These are phyloP conservation scores for Russula virescens DNA, from an alignment of 768 basidiomycete species.

Conservation along the genomic window DNA sequence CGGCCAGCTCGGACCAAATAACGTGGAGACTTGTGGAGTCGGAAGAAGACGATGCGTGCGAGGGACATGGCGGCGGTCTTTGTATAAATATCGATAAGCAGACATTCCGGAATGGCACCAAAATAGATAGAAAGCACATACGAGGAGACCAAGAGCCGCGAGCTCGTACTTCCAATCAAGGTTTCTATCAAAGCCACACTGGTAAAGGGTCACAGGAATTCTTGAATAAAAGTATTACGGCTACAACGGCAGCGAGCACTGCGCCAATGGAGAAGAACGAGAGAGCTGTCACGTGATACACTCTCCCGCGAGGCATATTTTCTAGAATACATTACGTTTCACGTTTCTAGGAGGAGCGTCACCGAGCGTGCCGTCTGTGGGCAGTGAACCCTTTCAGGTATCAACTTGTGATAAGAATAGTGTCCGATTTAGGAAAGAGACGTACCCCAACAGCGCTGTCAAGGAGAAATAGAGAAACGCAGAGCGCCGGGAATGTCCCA, in stretches of 20 bases:
- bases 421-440: conserved; percentile 1
- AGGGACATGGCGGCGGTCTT: too few relatives aligned
- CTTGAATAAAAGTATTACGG: conserved; percentile 73
- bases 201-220: conserved; percentile 53
- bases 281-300: too few relatives aligned
- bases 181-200: conserved; percentile 71
- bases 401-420: not conserved
- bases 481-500: conserved; percentile 64
- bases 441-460: conserved; percentile 89
- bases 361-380: too few relatives aligned
- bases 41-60: too few relatives aligned
- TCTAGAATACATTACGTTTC: too few relatives aligned
- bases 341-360: conserved; percentile 80
- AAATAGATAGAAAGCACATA: conserved; percentile 40
- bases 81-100: too few relatives aligned
- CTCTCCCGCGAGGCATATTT: too few relatives aligned
- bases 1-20: too few relatives aligned
- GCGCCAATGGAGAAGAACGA: too few relatives aligned
- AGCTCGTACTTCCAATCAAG: conserved; percentile 88
- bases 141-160: conserved; percentile 68
- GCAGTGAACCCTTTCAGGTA: too few relatives aligned
- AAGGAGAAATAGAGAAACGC: conserved; percentile 75
- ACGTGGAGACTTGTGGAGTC: too few relatives aligned
- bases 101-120: not conserved
- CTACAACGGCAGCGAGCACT: too few relatives aligned